Evolutionary conservation across 2,329 filamentous ascomycete species (phyloP).

Genomic region (Xylaria sp.): DNA sequence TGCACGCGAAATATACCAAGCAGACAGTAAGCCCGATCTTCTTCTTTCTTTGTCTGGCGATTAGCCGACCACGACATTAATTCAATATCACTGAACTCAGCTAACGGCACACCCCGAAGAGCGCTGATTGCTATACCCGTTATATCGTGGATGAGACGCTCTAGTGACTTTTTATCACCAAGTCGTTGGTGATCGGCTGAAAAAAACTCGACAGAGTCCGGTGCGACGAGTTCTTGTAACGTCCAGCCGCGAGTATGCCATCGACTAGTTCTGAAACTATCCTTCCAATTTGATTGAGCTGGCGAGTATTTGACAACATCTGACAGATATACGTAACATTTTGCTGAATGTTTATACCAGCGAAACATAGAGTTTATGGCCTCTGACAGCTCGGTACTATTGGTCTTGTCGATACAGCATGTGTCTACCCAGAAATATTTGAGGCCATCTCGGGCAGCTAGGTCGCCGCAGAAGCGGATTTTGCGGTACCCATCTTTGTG

Average conservation of each 20-base stretch:
- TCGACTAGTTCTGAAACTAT: not conserved
- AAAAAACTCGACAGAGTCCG: not conserved
- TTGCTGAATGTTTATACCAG: not conserved
- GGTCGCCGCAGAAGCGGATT: not conserved
- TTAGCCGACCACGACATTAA: not conserved
- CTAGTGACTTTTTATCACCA: not conserved
- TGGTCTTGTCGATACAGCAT: not conserved
- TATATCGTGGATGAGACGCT: not conserved
- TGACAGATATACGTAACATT: not conserved
- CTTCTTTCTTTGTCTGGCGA: not conserved
- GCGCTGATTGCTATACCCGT: not conserved
- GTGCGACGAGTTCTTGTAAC: not conserved
- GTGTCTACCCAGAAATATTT: not conserved
- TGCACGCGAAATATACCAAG: not conserved
- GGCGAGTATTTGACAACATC: not conserved
- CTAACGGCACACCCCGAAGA: not conserved
- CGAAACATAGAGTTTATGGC: not conserved
- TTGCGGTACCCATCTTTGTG: not conserved
- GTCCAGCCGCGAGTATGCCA: not conserved
- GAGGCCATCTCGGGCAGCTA: not conserved
- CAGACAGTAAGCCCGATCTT: not conserved
- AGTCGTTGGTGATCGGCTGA: not conserved
- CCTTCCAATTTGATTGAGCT: not conserved
- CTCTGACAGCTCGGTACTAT: not conserved
- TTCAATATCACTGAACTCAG: not conserved